Percentiles rank a stretch among this genome's conserved stretches.
Conservation (phyloP, 2,329 filamentous ascomycete genomes). For the Elsinoe australis region DNA sequence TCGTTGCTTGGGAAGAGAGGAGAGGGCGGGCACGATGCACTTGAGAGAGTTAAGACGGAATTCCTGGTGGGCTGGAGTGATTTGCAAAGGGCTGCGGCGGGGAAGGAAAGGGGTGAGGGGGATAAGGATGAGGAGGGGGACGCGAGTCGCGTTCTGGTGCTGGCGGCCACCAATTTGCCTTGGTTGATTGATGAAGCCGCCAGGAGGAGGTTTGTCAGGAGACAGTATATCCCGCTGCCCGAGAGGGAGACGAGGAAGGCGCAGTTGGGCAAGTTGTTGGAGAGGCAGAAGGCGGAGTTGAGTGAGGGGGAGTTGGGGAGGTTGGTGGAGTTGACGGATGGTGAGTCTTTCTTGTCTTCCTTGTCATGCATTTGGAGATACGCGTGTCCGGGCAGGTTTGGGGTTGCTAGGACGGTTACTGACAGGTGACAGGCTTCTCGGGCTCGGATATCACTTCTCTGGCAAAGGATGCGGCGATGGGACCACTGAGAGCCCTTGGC, state of each 20-base stretch:
- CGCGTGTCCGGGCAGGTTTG: too few relatives aligned
- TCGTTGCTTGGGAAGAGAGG: slow-evolving; percentile 79
- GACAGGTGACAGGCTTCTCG: slow-evolving; percentile 66
- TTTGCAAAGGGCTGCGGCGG: slow-evolving; percentile 82
- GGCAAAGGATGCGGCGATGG: slow-evolving; percentile 97
- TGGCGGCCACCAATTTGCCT: slow-evolving; percentile 90
- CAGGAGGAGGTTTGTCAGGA: slow-evolving; percentile 76
- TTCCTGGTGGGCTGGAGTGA: slow-evolving; percentile 98
- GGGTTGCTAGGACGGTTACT: too few relatives aligned
- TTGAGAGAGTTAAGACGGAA: slow-evolving; percentile 89
- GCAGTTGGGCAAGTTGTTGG: slow-evolving; percentile 71
- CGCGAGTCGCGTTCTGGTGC: slow-evolving; percentile 78
- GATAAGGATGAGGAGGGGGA: slow-evolving; percentile 63
- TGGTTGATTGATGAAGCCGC: slow-evolving; percentile 98
- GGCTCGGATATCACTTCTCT: slow-evolving; percentile 94
- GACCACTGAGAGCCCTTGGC: slow-evolving; percentile 79
- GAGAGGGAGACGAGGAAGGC: slow-evolving; percentile 71
- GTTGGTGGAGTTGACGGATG: slow-evolving; percentile 75
- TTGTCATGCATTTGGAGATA: too few relatives aligned
- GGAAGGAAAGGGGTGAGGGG: slow-evolving; percentile 40
- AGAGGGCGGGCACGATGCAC: slow-evolving; percentile 80
- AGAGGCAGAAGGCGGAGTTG: slow-evolving; percentile 79
- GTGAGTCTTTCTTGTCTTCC: slow-evolving; percentile 42
- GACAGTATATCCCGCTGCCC: slow-evolving; percentile 92
- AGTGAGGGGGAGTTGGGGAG: slow-evolving; percentile 61